These are phyloP conservation scores for Haematococcus lacustris DNA, from an alignment of 139 green algal species.

Conservation along the genomic window DNA sequence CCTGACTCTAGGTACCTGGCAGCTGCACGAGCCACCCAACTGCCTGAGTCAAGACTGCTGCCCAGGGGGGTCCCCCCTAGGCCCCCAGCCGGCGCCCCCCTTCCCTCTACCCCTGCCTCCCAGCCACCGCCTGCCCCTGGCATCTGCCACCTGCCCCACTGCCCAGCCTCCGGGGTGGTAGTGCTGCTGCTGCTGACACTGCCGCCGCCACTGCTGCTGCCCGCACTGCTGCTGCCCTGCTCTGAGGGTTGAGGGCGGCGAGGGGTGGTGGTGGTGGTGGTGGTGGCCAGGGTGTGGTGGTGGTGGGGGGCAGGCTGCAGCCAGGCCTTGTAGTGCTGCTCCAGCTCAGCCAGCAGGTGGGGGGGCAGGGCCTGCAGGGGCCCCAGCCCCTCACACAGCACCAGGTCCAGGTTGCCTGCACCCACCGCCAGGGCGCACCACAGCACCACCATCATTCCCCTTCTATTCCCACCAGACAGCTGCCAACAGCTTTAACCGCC, in stretches of 20 bases:
- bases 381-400: slow-evolving; percentile 48
- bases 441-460: no score
- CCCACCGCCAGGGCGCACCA: no score
- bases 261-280: no score
- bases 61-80: background rate
- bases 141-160: background rate
- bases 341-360: slow-evolving; percentile 54
- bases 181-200: background rate
- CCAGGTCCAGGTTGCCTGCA: slow-evolving; percentile 74
- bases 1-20: slow-evolving; percentile 4
- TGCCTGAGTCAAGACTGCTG: slow-evolving; percentile 3
- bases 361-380: slow-evolving; percentile 34
- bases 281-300: background rate
- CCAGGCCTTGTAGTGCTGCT: slow-evolving; percentile 24
- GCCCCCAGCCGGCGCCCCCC: background rate
- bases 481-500: no score
- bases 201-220: background rate
- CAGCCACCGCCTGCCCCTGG: no score
- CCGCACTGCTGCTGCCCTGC: background rate
- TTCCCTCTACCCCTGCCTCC: no score
- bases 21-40: slow-evolving; percentile 1
- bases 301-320: slow-evolving; percentile 8
- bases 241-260: background rate
- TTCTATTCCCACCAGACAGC: no score
- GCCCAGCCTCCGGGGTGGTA: background rate